Conservation (phyloP, 2,329 filamentous ascomycete genomes). For the Exophiala aquamarina region DNA sequence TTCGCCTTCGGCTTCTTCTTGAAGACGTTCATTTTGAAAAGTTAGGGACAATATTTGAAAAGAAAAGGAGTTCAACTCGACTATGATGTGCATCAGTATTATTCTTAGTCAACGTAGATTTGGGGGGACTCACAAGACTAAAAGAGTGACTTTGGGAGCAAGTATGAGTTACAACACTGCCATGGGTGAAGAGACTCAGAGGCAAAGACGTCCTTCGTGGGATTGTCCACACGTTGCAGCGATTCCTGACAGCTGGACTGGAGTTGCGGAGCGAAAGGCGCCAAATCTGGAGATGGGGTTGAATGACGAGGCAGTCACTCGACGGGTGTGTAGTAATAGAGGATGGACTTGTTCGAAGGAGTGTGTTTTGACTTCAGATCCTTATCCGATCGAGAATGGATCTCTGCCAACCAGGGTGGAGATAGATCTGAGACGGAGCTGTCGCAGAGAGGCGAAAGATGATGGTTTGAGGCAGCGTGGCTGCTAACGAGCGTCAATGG, state of each 20-base stretch:
- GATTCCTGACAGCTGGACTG: too few relatives aligned
- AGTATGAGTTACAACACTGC: slow-evolving; percentile 7
- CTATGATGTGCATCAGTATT: slow-evolving; percentile 3
- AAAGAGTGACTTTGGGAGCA: slow-evolving; percentile 15
- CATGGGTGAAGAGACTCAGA: slow-evolving; percentile 7
- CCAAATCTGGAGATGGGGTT: too few relatives aligned
- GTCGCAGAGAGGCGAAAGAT: slow-evolving; percentile 2
- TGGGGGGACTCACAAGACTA: slow-evolving; percentile 4
- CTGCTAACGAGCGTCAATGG: slow-evolving; percentile 12
- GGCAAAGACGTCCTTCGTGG: background rate
- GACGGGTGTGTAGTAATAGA: too few relatives aligned
- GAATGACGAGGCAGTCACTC: too few relatives aligned
- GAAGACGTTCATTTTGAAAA: slow-evolving; percentile 27
- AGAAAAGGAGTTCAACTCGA: slow-evolving; percentile 8
- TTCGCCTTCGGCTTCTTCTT: slow-evolving; percentile 28
- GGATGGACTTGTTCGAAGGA: too few relatives aligned
- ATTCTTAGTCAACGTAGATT: background rate
- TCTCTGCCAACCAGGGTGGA: slow-evolving; percentile 3
- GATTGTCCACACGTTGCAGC: too few relatives aligned
- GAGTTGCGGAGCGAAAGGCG: too few relatives aligned
- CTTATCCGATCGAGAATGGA: background rate
- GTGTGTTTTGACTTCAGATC: slow-evolving; percentile 8
- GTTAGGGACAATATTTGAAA: background rate
- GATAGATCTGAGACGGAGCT: slow-evolving; percentile 13
- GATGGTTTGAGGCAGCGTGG: background rate